Percentiles rank a stretch among this genome's conserved stretches.
phyloP scores from a whole-genome alignment of 2,329 filamentous ascomycete species.

The Colletotrichum costaricense region DNA sequence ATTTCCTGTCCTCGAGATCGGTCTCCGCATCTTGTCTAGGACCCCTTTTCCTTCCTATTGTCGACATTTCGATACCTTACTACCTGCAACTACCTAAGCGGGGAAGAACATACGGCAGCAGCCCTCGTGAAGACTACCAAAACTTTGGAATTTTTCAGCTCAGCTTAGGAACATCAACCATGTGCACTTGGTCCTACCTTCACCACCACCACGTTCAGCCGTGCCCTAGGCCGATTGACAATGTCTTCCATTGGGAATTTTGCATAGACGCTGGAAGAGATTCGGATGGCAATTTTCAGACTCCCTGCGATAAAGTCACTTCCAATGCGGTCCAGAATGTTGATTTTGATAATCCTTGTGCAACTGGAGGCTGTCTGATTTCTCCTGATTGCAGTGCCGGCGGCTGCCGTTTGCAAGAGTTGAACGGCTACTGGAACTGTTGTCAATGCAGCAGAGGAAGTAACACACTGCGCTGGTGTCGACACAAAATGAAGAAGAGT shows the following conservation, averaged over 20 bases:
- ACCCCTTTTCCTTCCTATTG: neutral
- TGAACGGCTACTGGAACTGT: constrained; percentile 61
- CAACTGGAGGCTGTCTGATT: constrained; percentile 56
- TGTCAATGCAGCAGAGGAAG: constrained; percentile 59
- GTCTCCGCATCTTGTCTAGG: neutral
- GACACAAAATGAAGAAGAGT: constrained; percentile 56
- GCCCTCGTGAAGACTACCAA: neutral
- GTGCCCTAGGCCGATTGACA: constrained; percentile 54
- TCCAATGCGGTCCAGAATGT: constrained; percentile 47
- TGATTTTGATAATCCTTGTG: constrained; percentile 56
- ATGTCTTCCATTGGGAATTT: constrained; percentile 56
- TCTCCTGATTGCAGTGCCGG: constrained; percentile 60
- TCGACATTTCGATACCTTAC: neutral
- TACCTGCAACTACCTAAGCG: too few species aligned
- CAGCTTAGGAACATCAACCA: constrained; percentile 37
- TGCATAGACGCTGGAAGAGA: constrained; percentile 51
- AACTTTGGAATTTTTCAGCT: neutral
- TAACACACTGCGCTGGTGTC: constrained; percentile 58
- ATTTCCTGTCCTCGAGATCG: neutral
- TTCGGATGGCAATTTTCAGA: constrained; percentile 40
- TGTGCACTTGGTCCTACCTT: constrained; percentile 63
- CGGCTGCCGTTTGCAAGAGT: constrained; percentile 59
- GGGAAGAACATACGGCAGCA: neutral
- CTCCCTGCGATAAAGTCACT: constrained; percentile 37
- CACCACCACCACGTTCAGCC: constrained; percentile 62